phyloP scores from a whole-genome alignment of 768 basidiomycete genomes.

The Lactarius sanguifluus region DNA sequence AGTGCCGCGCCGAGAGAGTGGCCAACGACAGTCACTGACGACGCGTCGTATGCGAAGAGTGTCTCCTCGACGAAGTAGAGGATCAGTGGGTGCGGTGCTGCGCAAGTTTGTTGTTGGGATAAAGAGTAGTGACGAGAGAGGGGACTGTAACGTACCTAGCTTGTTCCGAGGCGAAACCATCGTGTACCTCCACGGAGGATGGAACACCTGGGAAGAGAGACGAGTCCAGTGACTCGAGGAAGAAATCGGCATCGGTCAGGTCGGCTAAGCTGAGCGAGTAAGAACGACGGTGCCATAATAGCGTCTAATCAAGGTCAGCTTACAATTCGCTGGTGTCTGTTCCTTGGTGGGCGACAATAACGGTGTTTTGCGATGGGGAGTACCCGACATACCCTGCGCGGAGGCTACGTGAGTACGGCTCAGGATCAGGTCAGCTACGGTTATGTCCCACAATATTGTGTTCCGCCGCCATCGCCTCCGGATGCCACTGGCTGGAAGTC shows the following conservation, averaged over 20 bases:
- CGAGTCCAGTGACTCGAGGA: slow-evolving; percentile 38
- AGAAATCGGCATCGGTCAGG: slow-evolving; percentile 46
- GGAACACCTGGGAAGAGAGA: slow-evolving; percentile 52
- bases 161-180: slow-evolving; percentile 49
- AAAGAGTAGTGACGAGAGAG: not conserved
- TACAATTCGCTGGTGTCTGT: slow-evolving; percentile 38
- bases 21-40: slow-evolving; percentile 9
- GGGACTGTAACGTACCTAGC: slow-evolving; percentile 38
- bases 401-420: not conserved
- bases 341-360: slow-evolving; percentile 43
- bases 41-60: not conserved
- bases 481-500: slow-evolving; percentile 48
- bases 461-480: slow-evolving; percentile 45
- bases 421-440: not conserved
- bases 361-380: slow-evolving; percentile 39
- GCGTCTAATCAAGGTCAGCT: slow-evolving; percentile 5
- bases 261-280: slow-evolving; percentile 36
- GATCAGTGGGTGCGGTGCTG: slow-evolving; percentile 16
- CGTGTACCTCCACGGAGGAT: slow-evolving; percentile 44
- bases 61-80: not conserved
- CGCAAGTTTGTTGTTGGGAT: not conserved
- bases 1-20: slow-evolving; percentile 18
- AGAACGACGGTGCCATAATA: not conserved
- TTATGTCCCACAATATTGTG: slow-evolving; percentile 44
- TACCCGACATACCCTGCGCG: slow-evolving; percentile 54